Percentiles rank a stretch among this genome's conserved stretches.
Conservation (phyloP, 257 asterid genomes). For the Coffea canephora region DNA sequence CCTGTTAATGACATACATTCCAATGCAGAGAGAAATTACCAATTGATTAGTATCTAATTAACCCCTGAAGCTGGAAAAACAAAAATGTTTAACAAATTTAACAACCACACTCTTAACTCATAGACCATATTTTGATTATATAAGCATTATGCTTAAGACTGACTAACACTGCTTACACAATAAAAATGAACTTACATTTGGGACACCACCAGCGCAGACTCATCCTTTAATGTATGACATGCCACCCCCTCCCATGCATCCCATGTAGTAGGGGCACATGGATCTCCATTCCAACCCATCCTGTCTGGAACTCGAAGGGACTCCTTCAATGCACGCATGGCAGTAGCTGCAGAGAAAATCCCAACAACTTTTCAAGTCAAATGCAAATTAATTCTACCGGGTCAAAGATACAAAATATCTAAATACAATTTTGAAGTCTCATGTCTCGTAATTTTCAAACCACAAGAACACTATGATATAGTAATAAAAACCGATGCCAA, state of each 20-base stretch:
- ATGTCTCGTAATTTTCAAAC: not conserved
- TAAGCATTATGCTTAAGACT: not conserved
- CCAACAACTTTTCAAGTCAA: not conserved
- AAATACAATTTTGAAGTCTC: not conserved
- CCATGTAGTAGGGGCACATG: slow-evolving; percentile 98
- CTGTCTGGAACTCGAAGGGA: slow-evolving; percentile 93
- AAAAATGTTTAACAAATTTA: not conserved
- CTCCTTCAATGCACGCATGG: slow-evolving; percentile 84
- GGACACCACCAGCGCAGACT: slow-evolving; percentile 65
- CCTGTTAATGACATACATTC: not conserved
- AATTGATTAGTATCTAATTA: not conserved
- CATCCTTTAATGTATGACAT: slow-evolving; percentile 59
- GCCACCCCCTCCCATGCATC: slow-evolving; percentile 99
- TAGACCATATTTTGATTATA: too few relatives aligned
- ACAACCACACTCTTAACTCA: not conserved
- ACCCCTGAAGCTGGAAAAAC: not conserved
- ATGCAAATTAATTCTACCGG: not conserved
- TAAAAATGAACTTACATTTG: slow-evolving; percentile 61
- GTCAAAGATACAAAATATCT: not conserved
- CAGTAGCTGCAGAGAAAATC: slow-evolving; percentile 55
- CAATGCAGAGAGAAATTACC: not conserved
- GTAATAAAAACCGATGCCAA: not conserved
- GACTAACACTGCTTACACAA: not conserved
- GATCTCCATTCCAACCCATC: slow-evolving; percentile 99
- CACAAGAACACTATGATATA: too few relatives aligned